Evolutionary conservation across 352 stramenopile genomes (phyloP).

Genomic region (Thraustochytrium sp.): DNA sequence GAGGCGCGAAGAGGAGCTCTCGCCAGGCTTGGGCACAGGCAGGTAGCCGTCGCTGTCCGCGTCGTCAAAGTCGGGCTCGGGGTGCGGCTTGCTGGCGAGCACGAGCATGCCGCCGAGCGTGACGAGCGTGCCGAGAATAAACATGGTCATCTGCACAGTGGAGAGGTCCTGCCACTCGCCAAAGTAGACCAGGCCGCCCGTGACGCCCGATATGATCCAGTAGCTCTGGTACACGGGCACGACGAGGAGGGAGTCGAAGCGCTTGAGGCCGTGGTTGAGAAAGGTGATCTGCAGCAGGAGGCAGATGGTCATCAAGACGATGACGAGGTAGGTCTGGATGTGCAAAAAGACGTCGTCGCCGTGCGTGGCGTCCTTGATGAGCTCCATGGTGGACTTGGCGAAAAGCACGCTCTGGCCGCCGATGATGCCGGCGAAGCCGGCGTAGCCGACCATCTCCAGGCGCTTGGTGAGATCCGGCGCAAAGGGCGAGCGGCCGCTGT

Average conservation of each 20-base stretch:
- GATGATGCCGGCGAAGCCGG: constrained; percentile 74
- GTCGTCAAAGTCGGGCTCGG: background rate
- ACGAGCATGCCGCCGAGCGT: constrained; percentile 74
- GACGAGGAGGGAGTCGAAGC: constrained; percentile 77
- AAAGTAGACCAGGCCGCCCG: constrained; percentile 85
- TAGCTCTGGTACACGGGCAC: constrained; percentile 83
- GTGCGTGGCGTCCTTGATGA: constrained; percentile 70
- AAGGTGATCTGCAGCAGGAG: constrained; percentile 74
- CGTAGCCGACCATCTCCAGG: constrained; percentile 64
- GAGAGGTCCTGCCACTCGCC: constrained; percentile 66
- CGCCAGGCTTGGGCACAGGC: background rate
- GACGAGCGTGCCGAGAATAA: constrained; percentile 68
- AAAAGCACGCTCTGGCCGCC: constrained; percentile 76
- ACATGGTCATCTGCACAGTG: constrained; percentile 60
- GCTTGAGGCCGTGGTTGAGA: constrained; percentile 73
- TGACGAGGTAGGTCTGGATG: constrained; percentile 69
- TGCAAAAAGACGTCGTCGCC: constrained; percentile 70
- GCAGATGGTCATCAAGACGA: constrained; percentile 61
- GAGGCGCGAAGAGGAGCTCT: background rate
- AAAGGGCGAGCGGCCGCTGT: constrained; percentile 60
- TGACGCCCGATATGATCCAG: constrained; percentile 76
- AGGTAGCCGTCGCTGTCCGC: background rate
- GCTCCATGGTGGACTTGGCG: constrained; percentile 76
- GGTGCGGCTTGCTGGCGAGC: constrained; percentile 50
- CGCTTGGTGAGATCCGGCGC: constrained; percentile 59